These are phyloP conservation scores for Skeletonema potamos DNA, from an alignment of 108 stramenopile species.

Conservation along the genomic window DNA sequence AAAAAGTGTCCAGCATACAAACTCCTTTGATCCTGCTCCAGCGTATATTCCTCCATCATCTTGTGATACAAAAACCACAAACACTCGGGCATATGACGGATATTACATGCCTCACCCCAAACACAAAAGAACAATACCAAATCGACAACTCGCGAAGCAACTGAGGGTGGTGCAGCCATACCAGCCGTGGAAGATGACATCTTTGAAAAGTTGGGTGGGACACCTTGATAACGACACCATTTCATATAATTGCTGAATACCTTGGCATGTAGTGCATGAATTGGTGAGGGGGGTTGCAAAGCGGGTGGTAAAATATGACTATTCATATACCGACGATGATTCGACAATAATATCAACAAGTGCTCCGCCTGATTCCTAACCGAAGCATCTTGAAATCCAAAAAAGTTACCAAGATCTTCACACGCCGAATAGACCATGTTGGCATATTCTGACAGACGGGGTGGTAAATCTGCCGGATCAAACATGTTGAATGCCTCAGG, in stretches of 20 bases:
- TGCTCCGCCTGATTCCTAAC: constrained; percentile 97
- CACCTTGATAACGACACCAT: constrained; percentile 93
- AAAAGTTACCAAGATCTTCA: constrained; percentile 93
- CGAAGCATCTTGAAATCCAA: constrained; percentile 90
- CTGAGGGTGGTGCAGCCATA: constrained; percentile 87
- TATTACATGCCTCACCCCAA: constrained; percentile 97
- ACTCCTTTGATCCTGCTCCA: constrained; percentile 69
- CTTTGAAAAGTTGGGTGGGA: constrained; percentile 87
- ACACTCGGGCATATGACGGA: constrained; percentile 98
- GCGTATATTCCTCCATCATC: constrained; percentile 92
- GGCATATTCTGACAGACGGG: constrained; percentile 88
- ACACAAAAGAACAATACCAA: constrained; percentile 95
- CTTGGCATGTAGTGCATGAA: constrained; percentile 92
- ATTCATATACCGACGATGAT: constrained; percentile 96
- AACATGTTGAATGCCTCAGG: constrained; percentile 84
- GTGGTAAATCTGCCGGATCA: constrained; percentile 89
- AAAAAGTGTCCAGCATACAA: constrained; percentile 95
- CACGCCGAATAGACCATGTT: constrained; percentile 92
- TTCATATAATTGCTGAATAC: constrained; percentile 96
- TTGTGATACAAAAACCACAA: constrained; percentile 98
- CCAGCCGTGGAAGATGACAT: constrained; percentile 55
- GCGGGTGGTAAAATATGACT: constrained; percentile 78
- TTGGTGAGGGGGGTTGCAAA: constrained; percentile 82
- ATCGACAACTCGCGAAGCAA: constrained; percentile 85
- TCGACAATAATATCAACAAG: constrained; percentile 88